phyloP scores from a whole-genome alignment of 495 filamentous ascomycete species.

The Penicillium parvum region DNA sequence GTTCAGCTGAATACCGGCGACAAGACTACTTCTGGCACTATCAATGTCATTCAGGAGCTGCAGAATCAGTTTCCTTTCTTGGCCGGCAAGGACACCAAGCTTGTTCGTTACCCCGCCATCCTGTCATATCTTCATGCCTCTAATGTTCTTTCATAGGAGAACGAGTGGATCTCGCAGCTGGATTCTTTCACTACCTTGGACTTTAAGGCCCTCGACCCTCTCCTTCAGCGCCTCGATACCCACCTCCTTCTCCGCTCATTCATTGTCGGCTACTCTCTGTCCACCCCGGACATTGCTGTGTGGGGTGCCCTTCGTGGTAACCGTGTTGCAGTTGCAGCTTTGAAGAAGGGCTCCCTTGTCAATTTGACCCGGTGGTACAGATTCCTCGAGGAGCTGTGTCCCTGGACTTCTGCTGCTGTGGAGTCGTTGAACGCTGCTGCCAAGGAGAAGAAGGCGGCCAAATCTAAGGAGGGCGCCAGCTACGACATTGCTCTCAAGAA shows the following conservation, averaged over 20 bases:
- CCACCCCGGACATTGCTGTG: constrained; percentile 72
- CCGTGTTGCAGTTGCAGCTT: constrained; percentile 72
- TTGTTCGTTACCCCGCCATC: constrained; percentile 25
- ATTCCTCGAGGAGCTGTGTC: constrained; percentile 77
- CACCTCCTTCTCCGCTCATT: constrained; percentile 84
- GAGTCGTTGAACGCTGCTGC: constrained; percentile 57
- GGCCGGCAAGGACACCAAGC: constrained; percentile 42
- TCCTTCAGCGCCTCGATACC: constrained; percentile 72
- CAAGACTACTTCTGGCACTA: constrained; percentile 32
- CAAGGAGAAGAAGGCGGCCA: constrained; percentile 62
- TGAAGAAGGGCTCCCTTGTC: constrained; percentile 70
- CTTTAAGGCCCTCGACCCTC: constrained; percentile 75
- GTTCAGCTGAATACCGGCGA: constrained; percentile 35
- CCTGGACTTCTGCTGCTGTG: constrained; percentile 49
- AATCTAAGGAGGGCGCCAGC: constrained; percentile 77
- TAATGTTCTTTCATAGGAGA: constrained; percentile 32
- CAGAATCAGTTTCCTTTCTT: constrained; percentile 39
- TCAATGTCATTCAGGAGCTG: constrained; percentile 37
- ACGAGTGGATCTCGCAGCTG: constrained; percentile 55
- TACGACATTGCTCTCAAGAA: constrained; percentile 88
- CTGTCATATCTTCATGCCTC: too few relatives aligned
- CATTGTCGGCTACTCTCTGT: constrained; percentile 75
- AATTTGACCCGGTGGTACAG: constrained; percentile 87
- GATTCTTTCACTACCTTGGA: constrained; percentile 55
- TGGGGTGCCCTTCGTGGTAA: constrained; percentile 86